Percentiles rank a stretch among this genome's conserved stretches.
These are phyloP conservation scores for Paramecium sonneborni DNA, from an alignment of 73 alveolate genomes.

Conservation along the genomic window DNA sequence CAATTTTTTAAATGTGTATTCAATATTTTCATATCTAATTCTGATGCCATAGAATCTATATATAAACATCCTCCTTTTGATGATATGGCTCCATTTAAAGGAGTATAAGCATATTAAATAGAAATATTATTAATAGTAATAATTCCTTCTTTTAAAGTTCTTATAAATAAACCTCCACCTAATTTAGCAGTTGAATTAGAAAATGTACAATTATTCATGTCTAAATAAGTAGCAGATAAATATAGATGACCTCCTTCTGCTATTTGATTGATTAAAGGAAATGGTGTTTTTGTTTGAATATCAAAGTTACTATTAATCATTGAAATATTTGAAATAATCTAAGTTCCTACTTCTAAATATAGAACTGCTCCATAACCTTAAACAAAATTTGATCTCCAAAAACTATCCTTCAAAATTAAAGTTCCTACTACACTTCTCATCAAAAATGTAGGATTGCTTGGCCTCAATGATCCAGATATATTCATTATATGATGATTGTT, in stretches of 20 bases:
- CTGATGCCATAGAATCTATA: neutral
- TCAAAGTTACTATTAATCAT: neutral
- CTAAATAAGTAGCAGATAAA: neutral
- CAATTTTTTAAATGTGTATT: neutral
- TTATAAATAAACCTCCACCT: neutral
- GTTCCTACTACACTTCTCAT: neutral
- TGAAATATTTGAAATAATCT: neutral
- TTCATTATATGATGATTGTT: neutral
- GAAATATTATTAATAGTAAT: neutral
- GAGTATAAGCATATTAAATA: neutral
- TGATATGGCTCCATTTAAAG: neutral
- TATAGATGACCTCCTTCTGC: conserved; percentile 1
- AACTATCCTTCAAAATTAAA: neutral
- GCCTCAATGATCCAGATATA: neutral
- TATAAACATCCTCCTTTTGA: conserved; percentile 9
- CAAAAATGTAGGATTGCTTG: neutral
- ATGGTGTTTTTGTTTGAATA: neutral
- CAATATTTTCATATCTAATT: neutral
- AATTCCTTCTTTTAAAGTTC: neutral
- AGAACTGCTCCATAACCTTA: neutral
- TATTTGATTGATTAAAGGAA: neutral
- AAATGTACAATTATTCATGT: neutral
- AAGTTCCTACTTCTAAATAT: neutral
- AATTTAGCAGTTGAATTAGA: neutral
- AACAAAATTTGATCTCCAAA: neutral